Evolutionary conservation across 352 stramenopile genomes (phyloP).

Genomic region (Globisporangium solare): DNA sequence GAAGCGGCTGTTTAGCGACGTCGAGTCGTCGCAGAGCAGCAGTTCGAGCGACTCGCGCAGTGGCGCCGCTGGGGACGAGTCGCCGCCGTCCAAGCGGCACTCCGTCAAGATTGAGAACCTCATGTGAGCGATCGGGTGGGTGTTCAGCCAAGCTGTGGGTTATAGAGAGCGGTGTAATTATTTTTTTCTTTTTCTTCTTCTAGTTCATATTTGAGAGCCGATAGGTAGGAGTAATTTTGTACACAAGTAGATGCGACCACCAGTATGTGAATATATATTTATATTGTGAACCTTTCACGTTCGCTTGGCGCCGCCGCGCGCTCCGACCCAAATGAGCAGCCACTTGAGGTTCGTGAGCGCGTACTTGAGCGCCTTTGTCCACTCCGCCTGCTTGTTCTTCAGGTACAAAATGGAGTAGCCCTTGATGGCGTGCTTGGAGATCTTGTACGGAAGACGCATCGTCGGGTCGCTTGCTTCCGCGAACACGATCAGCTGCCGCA

Average conservation of each 20-base stretch:
- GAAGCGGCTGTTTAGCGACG: constrained; percentile 49
- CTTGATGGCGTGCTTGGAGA: constrained; percentile 67
- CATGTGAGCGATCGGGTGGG: constrained; percentile 10
- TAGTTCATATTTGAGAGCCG: no score
- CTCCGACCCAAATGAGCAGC: constrained; percentile 65
- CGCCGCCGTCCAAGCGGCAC: constrained; percentile 39
- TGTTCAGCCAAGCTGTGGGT: neutral
- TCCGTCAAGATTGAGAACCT: constrained; percentile 34
- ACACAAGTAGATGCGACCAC: constrained; percentile 14
- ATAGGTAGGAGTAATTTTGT: constrained; percentile 9
- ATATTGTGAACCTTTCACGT: neutral
- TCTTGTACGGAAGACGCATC: constrained; percentile 77
- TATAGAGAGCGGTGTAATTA: constrained; percentile 19
- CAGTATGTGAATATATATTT: constrained; percentile 12
- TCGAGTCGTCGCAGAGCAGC: constrained; percentile 18
- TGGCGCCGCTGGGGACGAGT: constrained; percentile 6
- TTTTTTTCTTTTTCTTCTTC: neutral
- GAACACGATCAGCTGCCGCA: constrained; percentile 60
- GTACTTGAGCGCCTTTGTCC: constrained; percentile 85
- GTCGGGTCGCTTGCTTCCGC: constrained; percentile 50
- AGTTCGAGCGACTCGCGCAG: constrained; percentile 12
- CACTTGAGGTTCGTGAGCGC: constrained; percentile 84
- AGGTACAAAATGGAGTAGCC: constrained; percentile 67
- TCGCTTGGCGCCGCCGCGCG: constrained; percentile 22
- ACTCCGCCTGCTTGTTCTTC: constrained; percentile 80